Evolutionary conservation across 345 rosid genomes (phyloP), one percentile per base, ranked within the genome.

Genomic region (Linum lewisii): DNA sequence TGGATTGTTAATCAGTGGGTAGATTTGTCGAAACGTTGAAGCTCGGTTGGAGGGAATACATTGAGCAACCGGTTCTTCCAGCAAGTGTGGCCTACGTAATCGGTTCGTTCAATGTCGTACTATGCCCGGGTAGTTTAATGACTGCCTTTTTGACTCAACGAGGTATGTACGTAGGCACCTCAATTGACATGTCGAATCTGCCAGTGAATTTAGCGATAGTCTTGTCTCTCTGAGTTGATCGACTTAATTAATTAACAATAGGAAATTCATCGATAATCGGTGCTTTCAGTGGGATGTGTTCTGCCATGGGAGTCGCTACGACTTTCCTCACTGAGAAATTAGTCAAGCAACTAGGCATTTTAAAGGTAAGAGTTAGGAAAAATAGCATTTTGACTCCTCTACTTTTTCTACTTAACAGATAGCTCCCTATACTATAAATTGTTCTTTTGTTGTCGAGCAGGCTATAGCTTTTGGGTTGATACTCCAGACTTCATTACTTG

Each of bases 71-170:
- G 2, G 95, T 84, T 71, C 93, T 92, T 60, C 96, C 96, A 20
- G 98, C 98, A 62, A 88, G 98, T 76, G 87, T 88, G 5, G 95
- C 98, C 52, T 84, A 64, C 51, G 98, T 88, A 58, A 85, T 92
- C 51, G 83, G 88, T 60, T 86, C 56, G 79, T 86, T 88, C 75
- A 92, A 92, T 72, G 83, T 86, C 52, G 87, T 86, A 68, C 96
- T 92, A 45, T 74, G 89, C 58, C 97, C 98, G 7, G 84, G 95
- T 70, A 86, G 96, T 68, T 74, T 92, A 76, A 92, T 92, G 96
- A 92, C 98, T 3, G 96, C 97, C 24, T 92, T 92, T 81, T 78
- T 92, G 67, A 92, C 86, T 2, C 93, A 92, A 65, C 84, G 80
- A 2, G 87, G 97, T 92, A 83, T 51, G 65, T 60, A n/a, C 34